Percentiles rank a stretch among this genome's conserved stretches.
Evolutionary conservation across 352 stramenopile species (phyloP).

Genomic region (Pythium dissotocum): DNA sequence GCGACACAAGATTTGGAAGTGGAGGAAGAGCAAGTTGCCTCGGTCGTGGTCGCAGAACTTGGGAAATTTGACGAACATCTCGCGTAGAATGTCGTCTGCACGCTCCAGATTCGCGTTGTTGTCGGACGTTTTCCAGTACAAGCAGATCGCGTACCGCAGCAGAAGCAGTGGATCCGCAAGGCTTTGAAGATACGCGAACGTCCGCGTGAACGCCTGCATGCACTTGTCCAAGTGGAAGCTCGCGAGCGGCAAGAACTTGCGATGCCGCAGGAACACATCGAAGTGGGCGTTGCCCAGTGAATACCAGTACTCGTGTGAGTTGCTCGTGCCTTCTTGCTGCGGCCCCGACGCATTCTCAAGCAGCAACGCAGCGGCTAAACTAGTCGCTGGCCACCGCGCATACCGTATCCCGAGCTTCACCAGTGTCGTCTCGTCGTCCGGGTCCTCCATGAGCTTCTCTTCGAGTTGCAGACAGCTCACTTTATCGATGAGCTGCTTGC

Average conservation of each 20-base stretch:
- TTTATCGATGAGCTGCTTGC: slow-evolving; percentile 61
- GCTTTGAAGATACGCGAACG: slow-evolving; percentile 66
- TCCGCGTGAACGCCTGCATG: slow-evolving; percentile 55
- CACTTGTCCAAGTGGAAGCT: slow-evolving; percentile 54
- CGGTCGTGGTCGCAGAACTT: slow-evolving; percentile 68
- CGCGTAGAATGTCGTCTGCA: slow-evolving; percentile 53
- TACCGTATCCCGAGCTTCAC: slow-evolving; percentile 67
- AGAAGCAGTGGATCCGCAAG: slow-evolving; percentile 59
- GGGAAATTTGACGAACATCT: slow-evolving; percentile 55
- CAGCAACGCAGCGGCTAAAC: slow-evolving; percentile 51
- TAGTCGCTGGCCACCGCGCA: slow-evolving; percentile 50
- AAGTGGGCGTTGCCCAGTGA: slow-evolving; percentile 62
- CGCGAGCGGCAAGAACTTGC: slow-evolving; percentile 58
- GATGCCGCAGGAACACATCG: slow-evolving; percentile 59
- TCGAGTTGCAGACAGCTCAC: slow-evolving; percentile 66
- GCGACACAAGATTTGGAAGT: slow-evolving; percentile 63
- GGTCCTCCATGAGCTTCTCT: slow-evolving; percentile 52
- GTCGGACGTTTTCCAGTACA: slow-evolving; percentile 59
- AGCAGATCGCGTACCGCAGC: slow-evolving; percentile 57
- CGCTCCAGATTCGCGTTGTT: slow-evolving; percentile 44
- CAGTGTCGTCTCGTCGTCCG: slow-evolving; percentile 41
- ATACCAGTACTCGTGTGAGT: slow-evolving; percentile 70
- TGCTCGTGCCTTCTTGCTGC: slow-evolving; percentile 36
- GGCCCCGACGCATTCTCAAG: slow-evolving; percentile 53
- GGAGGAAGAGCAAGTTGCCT: slow-evolving; percentile 53